Evolutionary conservation across 2,329 filamentous ascomycete genomes (phyloP), one percentile per base, ranked within the genome.

Genomic region (Polytolypa hystricis): DNA sequence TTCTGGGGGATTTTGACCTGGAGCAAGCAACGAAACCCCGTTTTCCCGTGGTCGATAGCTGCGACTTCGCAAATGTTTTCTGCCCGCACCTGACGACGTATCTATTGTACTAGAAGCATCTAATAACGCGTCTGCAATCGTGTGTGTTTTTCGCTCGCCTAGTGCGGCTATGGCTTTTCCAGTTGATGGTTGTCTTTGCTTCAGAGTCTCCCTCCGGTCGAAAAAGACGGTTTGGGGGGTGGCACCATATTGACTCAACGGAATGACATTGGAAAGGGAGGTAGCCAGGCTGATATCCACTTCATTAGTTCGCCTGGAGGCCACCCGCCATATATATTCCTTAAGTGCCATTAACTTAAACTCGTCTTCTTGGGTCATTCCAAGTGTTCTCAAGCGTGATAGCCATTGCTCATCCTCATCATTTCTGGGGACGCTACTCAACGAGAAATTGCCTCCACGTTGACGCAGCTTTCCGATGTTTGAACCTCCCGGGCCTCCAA

Each of bases 361-460:
- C 47, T 98, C 91, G 47, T 98, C 89, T 30, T 95, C 87, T 1
- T 69, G 53, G 1, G 70, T 66, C 66, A 98, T 76, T 0, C 91
- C 91, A 28, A 93, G 75, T 45, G 84, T 93, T 34, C 83, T 76
- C 32, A 98, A 63, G 45, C 85, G 81, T 10, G 74, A 69, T n/a
- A 98, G 66, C 87, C 91, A 96, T 47, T 86, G 77, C 43, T 95
- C 86, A 53, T 98, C 91, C 56, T 96, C 89, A 6, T 93, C 86
- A 47, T 87, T 94, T 52, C 78, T 87, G 1, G 73, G 62, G 3
- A 82, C 64, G 46, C 74, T 77, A 44, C 67, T 71, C 18, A 91
- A 60, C 7, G 75, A 47, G 33, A 53, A 42, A 21, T 40, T 35
- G 29, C 47, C 41, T 41, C 46, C 42, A 41, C 67, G 48, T 71